Base-by-base conservation (phyloP, 345 rosid genomes). In the Fremontodendron californicum region DNA sequence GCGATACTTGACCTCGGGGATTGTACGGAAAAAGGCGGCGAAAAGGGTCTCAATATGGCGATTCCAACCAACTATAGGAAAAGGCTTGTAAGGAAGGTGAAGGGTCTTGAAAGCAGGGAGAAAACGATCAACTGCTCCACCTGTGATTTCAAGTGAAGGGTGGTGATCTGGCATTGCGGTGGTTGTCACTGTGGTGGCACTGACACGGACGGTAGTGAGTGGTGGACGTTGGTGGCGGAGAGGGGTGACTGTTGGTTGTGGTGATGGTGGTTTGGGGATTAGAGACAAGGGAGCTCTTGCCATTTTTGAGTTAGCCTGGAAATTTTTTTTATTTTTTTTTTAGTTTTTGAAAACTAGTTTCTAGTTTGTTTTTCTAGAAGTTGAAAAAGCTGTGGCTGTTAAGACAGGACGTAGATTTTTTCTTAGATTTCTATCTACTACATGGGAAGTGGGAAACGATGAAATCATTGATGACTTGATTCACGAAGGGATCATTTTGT, bases 141-240 rank as follows among this genome's bases (percentile, higher is more conserved):
- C 98, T 52, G 81, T 79, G 62, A 95, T 89, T 61, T 91, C 94
- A 7, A 95, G 86, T 5, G 99, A 93, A 37, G 87, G 86, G 75
- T 90, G 94, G 78, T 68, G 35, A 19, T 73, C 72, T 25, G 87
- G 55, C 88, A 84, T 89, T 64, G 73, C 62, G 3, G 82, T 68
- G 63, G 79, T 43, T 75, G 82, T 15, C 75, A 63, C 37, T 42
- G 83, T 2, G 79, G 79, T 19, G 77, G 74, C 63, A 25, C 63
- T 62, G 77, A 62, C 13, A 77, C 70, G 82, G 77, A 79, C 2
- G 74, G 87, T 62, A 9, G 88, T 49, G 80, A 85, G 74, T 65
- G 83, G 84, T 0, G 75, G 74, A 23, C 69, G 79, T 74, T 66
- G 60, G 27, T 18, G 35, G 60, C 82, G 73, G 19, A 81, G 12